A percentile compares a stretch with the other conserved stretches of the same genome.
These are phyloP conservation scores for Petrea volubilis DNA, from an alignment of 257 asterid species.

Conservation along the genomic window DNA sequence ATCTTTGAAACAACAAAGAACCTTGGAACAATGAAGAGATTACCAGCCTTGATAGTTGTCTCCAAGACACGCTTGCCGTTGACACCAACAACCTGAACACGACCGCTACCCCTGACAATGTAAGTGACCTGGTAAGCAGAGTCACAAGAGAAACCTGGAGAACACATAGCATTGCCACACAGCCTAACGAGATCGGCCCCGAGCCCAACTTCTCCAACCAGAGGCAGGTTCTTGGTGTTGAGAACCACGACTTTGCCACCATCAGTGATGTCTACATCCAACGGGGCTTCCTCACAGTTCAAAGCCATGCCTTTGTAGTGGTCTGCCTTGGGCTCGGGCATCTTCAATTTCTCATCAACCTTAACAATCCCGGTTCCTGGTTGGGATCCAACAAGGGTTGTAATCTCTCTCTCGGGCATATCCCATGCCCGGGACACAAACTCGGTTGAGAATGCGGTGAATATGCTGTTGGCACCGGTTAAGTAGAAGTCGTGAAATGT, in stretches of 20 bases:
- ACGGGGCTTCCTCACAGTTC: conserved; percentile 61
- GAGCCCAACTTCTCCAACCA: conserved; percentile 78
- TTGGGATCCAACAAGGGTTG: conserved; percentile 40
- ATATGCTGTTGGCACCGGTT: conserved; percentile 51
- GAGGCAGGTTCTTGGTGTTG: conserved; percentile 84
- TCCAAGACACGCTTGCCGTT: conserved; percentile 81
- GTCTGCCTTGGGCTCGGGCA: conserved; percentile 55
- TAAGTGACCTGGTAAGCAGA: conserved; percentile 89
- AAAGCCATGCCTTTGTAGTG: conserved; percentile 51
- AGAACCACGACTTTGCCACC: conserved; percentile 74
- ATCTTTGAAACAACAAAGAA: conserved; percentile 89
- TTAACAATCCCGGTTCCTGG: conserved; percentile 42
- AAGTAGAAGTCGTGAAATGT: conserved; percentile 54
- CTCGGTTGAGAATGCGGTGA: conserved; percentile 52
- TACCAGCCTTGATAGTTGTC: conserved; percentile 64
- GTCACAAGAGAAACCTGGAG: conserved; percentile 92
- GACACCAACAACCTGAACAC: conserved; percentile 75
- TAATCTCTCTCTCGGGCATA: conserved; percentile 36
- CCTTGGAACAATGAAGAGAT: conserved; percentile 78
- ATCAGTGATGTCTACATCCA: conserved; percentile 51
- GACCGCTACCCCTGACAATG: conserved; percentile 83
- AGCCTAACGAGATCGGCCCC: conserved; percentile 88
- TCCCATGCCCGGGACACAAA: conserved; percentile 57
- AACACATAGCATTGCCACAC: conserved; percentile 78
- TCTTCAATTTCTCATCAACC: conserved; percentile 30